Evolutionary conservation across 2,329 filamentous ascomycete species (phyloP), one percentile per base, ranked within the genome.

Genomic region (Penicillium expansum): DNA sequence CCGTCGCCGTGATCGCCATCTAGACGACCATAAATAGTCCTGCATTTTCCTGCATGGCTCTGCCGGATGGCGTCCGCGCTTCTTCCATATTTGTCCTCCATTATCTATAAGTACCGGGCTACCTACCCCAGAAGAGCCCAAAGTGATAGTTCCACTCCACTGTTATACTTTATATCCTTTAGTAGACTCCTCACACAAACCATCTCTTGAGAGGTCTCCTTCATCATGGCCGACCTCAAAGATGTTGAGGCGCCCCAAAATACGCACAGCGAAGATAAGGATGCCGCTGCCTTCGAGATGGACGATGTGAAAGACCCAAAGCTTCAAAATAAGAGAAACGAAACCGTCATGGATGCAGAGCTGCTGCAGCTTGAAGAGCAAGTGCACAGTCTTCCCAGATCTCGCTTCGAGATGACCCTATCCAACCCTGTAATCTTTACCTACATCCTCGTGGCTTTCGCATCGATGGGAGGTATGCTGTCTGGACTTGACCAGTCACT

Each of bases 391-490:
- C 16, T 64, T 30, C 65, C 60, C 41, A 63, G 58, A 53, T 50
- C 63, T 16, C 57, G 60, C n/a, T 52, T 69, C 13, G 64, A 86
- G 39, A 60, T 87, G 42, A 74, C 82, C 35, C 85, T 89, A 73
- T 79, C 78, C 49, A 81, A 88, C 69, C 85, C 86, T 0, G 82
- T 78, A 52, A 74, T 85, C 66, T 91, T 89, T 70, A 90, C 87
- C 27, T 88, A 82, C 77, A 74, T 88, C 16, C 79, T 89, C 14
- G 86, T 89, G 43, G 84, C 80, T 1, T 90, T 90, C 64, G 87
- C 87, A n/a, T 88, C 85, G 16, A 88, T 90, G 85, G 87, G 88
- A 48, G 88, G 88, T 69, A 76, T 91, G 22, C 81, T 90, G 0
- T 89, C 86, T 1, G 88, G 88, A 58, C 79, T 91, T 20, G 88